Evolutionary conservation across 2,329 filamentous ascomycete species (phyloP).

Genomic region (Ophiostoma perfectum): DNA sequence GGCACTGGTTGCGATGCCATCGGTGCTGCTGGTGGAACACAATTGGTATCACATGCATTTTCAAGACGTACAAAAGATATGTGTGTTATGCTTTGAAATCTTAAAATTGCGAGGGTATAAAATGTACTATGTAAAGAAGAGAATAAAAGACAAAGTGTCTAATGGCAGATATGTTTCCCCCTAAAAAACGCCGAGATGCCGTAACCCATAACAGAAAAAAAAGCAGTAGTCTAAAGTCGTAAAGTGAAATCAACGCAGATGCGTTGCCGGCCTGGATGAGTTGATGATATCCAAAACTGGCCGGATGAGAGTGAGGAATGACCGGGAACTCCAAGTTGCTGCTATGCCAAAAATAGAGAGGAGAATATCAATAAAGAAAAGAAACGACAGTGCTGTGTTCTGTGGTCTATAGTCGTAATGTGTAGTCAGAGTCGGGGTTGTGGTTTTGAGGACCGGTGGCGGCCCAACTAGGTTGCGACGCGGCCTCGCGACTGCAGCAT

Average conservation of each 20-base stretch:
- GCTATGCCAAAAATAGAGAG: neutral
- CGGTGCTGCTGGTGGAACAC: too few relatives aligned
- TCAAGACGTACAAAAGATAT: too few relatives aligned
- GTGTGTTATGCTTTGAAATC: neutral
- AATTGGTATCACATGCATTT: too few relatives aligned
- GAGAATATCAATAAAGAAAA: neutral
- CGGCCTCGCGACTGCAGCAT: conserved; percentile 37
- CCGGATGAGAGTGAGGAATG: neutral
- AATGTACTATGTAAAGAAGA: conserved; percentile 10
- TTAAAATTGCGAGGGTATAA: conserved; percentile 11
- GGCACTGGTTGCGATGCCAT: neutral
- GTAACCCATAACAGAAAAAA: neutral
- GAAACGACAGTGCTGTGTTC: neutral
- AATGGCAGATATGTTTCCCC: neutral
- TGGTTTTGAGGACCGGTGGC: too few relatives aligned
- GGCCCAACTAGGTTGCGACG: conserved; percentile 21
- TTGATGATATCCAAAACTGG: neutral
- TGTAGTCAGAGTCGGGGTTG: neutral
- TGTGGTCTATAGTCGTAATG: neutral
- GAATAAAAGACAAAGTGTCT: neutral
- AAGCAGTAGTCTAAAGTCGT: conserved; percentile 7
- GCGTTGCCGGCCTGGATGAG: neutral
- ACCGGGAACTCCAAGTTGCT: neutral
- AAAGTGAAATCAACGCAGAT: neutral
- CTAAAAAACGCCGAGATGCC: conserved; percentile 8